Evolutionary conservation across 2,329 filamentous ascomycete genomes (phyloP), one percentile per base, ranked within the genome.

Genomic region (Podosphaera xanthii): DNA sequence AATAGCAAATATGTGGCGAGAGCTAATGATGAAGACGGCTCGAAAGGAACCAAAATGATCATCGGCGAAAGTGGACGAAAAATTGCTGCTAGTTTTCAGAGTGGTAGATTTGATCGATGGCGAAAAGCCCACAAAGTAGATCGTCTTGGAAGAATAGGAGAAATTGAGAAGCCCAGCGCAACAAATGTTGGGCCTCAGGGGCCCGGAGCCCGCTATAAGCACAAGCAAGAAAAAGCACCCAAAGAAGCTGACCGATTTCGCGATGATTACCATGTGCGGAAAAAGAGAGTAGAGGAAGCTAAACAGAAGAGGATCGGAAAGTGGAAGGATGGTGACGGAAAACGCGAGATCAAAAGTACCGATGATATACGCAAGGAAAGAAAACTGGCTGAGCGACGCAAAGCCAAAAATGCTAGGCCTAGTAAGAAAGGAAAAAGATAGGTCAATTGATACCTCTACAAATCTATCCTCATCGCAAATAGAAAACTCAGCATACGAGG

Each of bases 1-100:
- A 81, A 82, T 67, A 94, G 87, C 73, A 97, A 96, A 73, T 98
- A 97, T 73, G 91, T 98, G 42, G 77, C 87, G 10, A 81, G 87
- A 42, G 82, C 82, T 65, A 97, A 98, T 75, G 92, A 98, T 72
- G 87, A 94, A 65, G 94, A 98, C 72, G 92, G 92, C 46, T 94
- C 81, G 65, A 84, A 83, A 68, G 78, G 79, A 55, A 70, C 73
- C 61, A 79, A 78, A 68, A 83, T 96, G 74, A 84, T 96, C 60
- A 79, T 81, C 62, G 90, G 92, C 66, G 92, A 98, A 73, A 87
- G 82, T 67, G 92, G 92, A 59, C 87, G 91, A 74, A 97, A 96
- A 76, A 96, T 98, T 66, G 88, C 92, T 1, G 89, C 92, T 53
- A 85, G 79, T 61, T 97, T 98, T 80, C 84, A 91, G 69, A 90